Percentiles rank a stretch among this genome's conserved stretches.
Conservation (phyloP, 495 filamentous ascomycete species). For the Tuber umbilicatum region DNA sequence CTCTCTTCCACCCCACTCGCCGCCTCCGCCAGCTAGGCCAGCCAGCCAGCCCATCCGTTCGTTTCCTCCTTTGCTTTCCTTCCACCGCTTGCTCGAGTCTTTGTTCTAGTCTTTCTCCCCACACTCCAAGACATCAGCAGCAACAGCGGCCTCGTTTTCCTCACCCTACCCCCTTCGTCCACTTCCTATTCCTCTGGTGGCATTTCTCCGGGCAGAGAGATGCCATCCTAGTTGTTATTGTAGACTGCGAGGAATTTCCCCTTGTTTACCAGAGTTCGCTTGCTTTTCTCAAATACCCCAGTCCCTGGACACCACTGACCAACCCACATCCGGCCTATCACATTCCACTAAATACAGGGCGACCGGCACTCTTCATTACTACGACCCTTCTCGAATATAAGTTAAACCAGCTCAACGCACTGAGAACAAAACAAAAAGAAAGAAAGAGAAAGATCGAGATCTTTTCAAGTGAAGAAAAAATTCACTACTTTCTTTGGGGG, state of each 20-base stretch:
- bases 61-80: slow-evolving; percentile 25
- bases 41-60: slow-evolving; percentile 18
- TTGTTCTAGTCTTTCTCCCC: slow-evolving; percentile 16
- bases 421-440: background rate
- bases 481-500: slow-evolving; percentile 18
- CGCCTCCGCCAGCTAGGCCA: slow-evolving; percentile 16
- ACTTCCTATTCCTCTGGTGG: slow-evolving; percentile 26
- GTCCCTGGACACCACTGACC: slow-evolving; percentile 25
- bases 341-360: background rate
- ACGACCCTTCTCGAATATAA: background rate
- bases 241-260: slow-evolving; percentile 11
- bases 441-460: slow-evolving; percentile 10
- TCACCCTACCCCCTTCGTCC: slow-evolving; percentile 24
- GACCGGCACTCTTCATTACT: background rate
- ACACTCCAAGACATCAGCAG: slow-evolving; percentile 9
- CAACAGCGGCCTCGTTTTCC: slow-evolving; percentile 26
- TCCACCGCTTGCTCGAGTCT: slow-evolving; percentile 16
- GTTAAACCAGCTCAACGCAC: background rate
- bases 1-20: slow-evolving; percentile 10
- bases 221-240: slow-evolving; percentile 25
- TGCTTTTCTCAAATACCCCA: slow-evolving; percentile 28
- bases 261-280: slow-evolving; percentile 19
- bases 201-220: slow-evolving; percentile 28
- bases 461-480: slow-evolving; percentile 16
- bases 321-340: slow-evolving; percentile 13